Base-by-base conservation (phyloP, 2,329 filamentous ascomycete genomes). In the Penicillium griseofulvum region DNA sequence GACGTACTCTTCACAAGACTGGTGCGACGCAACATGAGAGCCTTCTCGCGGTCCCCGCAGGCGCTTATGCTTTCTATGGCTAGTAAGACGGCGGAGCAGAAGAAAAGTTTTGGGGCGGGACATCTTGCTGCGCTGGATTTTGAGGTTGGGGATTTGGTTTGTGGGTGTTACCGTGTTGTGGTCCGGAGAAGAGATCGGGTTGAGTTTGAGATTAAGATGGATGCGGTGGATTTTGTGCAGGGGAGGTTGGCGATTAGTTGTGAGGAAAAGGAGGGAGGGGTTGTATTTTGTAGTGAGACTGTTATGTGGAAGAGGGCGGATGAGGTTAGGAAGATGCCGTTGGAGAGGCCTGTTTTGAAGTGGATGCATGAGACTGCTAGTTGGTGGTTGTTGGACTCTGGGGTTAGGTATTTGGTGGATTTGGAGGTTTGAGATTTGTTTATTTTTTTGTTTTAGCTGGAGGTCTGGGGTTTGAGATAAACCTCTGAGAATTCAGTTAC, bases 331-430 rank as follows among this genome's bases (percentile, higher is more conserved):
- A 52, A 26, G 17, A 61, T 74, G 63, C 70, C 70, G 11, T 55
- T 73, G 45, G 71, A 74, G 51, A 65, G 58, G 16, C 54, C 55
- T 12, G n/a, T 65, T 26, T 12, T 66, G n/a, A 60, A 59, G 10
- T 72, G 64, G 50, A 52, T 73, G 52, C 70, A 74, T 56, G 70
- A 74, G 49, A 60, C 66, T 31, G 65, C 68, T 19, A 49, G 69
- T 28, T 74, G 71, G 71, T 73, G 70, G 70, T 60, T 74, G 53
- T 48, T 74, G 49, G 70, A 71, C 52, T 71, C 69, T 10, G 71
- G 71, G 5, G 61, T 68, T 19, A 47, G 46, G 22, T 73, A 70
- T 64, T 34, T 74, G 58, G 61, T 54, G 49, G 63, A 63, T 28
- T 28, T 67, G 48, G 62, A 65, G 34, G 17, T 11, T 33, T 61